phyloP scores from a whole-genome alignment of 1,284 basidiomycete species.

The Cutaneotrichosporon cavernicola region DNA sequence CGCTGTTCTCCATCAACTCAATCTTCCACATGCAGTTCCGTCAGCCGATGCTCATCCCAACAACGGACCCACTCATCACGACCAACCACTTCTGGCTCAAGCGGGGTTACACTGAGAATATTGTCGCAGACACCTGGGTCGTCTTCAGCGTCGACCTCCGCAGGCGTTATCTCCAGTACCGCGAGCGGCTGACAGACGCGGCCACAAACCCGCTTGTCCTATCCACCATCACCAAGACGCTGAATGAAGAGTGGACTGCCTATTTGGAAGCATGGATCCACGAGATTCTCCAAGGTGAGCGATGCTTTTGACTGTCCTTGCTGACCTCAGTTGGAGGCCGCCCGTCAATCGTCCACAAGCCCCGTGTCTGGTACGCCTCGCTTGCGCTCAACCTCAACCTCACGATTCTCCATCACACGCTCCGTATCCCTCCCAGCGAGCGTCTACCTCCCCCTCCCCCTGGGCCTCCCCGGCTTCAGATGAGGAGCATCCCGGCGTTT shows the following conservation, averaged over 20 bases:
- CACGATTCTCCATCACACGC: constrained; percentile 40
- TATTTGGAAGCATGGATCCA: constrained; percentile 39
- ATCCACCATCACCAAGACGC: constrained; percentile 36
- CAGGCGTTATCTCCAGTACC: constrained; percentile 38
- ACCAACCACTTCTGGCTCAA: constrained; percentile 32
- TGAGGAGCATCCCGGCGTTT: constrained; percentile 38
- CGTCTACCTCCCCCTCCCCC: constrained; percentile 30
- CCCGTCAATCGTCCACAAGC: constrained; percentile 35
- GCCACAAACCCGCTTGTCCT: constrained; percentile 33
- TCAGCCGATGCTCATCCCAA: constrained; percentile 40
- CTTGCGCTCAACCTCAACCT: constrained; percentile 43
- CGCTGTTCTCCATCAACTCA: constrained; percentile 41
- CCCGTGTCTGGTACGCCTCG: constrained; percentile 37
- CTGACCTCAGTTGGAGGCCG: constrained; percentile 29
- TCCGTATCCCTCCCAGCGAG: constrained; percentile 35
- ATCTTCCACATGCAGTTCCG: constrained; percentile 48
- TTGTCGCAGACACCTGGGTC: constrained; percentile 35
- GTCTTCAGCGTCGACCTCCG: constrained; percentile 40
- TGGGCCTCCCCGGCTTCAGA: constrained; percentile 15
- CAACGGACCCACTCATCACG: constrained; percentile 37
- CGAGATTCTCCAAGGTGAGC: constrained; percentile 40
- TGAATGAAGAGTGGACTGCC: constrained; percentile 41
- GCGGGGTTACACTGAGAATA: constrained; percentile 28
- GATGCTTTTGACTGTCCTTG: neutral
- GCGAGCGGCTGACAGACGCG: constrained; percentile 32